Evolutionary conservation across 768 basidiomycete genomes (phyloP).

Genomic region (Lactarius akahatsu): DNA sequence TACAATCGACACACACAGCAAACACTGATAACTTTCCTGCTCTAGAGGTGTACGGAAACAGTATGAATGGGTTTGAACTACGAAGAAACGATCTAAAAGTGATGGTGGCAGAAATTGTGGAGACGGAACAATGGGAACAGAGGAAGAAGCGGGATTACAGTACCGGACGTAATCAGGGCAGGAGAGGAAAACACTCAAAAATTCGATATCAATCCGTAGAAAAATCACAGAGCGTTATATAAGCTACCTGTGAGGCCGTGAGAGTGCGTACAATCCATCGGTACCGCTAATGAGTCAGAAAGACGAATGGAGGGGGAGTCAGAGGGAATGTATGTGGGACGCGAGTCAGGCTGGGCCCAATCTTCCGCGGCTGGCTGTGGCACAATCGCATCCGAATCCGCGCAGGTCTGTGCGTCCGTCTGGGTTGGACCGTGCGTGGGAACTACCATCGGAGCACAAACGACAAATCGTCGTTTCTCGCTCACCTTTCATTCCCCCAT

Average conservation of each 20-base stretch:
- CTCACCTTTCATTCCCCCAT: slow-evolving; percentile 15
- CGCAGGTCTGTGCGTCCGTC: slow-evolving; percentile 24
- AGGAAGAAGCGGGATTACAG: slow-evolving; percentile 4
- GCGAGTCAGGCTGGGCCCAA: slow-evolving; percentile 23
- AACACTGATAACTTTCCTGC: not conserved
- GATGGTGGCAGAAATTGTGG: slow-evolving; percentile 8
- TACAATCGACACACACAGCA: not conserved
- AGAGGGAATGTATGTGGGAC: not conserved
- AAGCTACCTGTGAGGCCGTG: not conserved
- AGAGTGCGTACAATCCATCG: not conserved
- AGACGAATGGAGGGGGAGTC: slow-evolving; percentile 14
- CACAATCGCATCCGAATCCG: slow-evolving; percentile 30
- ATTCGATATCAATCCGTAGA: slow-evolving; percentile 19
- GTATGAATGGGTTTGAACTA: too few species aligned
- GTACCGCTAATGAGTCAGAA: not conserved
- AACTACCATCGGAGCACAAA: slow-evolving; percentile 30
- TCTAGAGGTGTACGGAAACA: not conserved
- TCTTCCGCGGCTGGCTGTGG: slow-evolving; percentile 30
- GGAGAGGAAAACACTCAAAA: slow-evolving; percentile 7
- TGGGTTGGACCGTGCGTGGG: slow-evolving; percentile 29
- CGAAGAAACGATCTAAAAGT: not conserved
- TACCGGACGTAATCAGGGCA: not conserved
- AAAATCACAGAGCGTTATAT: not conserved
- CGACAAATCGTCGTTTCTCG: slow-evolving; percentile 31
- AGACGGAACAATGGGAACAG: slow-evolving; percentile 1